Conservation (phyloP, 2,329 filamentous ascomycete genomes). For the Cladosporium sphaerospermum region DNA sequence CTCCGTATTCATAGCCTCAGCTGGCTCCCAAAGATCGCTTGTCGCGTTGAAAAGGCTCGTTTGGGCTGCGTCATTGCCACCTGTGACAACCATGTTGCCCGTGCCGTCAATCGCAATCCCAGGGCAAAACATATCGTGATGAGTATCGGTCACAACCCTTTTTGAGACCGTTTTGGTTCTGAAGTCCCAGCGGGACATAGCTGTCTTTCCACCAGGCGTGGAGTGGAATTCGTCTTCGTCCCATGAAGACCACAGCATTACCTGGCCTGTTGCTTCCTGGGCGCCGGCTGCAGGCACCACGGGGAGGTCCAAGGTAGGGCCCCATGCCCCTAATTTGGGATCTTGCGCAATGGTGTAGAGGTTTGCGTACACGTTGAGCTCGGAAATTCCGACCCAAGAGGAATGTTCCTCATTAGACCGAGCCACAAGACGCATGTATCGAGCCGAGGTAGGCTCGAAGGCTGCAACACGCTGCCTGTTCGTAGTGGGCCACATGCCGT, state of each 20-base stretch:
- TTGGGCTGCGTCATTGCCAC: constrained; percentile 45
- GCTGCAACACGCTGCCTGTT: background rate
- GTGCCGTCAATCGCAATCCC: constrained; percentile 47
- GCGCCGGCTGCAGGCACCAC: background rate
- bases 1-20: constrained; percentile 39
- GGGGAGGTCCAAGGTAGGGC: background rate
- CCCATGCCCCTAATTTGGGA: background rate
- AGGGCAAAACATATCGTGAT: constrained; percentile 54
- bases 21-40: constrained; percentile 35
- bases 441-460: background rate
- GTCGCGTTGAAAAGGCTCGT: constrained; percentile 45
- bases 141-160: constrained; percentile 32
- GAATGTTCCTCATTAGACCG: background rate
- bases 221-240: background rate
- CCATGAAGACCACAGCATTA: background rate
- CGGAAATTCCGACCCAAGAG: background rate
- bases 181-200: background rate
- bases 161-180: constrained; percentile 5
- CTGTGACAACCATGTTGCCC: constrained; percentile 48
- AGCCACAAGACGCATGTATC: background rate
- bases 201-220: background rate
- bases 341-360: background rate
- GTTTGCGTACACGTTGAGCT: background rate
- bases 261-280: background rate
- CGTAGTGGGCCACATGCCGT: background rate